Evolutionary conservation across 2,329 filamentous ascomycete genomes (phyloP), one percentile per base, ranked within the genome.

Genomic region (Aspergillus clavatus): DNA sequence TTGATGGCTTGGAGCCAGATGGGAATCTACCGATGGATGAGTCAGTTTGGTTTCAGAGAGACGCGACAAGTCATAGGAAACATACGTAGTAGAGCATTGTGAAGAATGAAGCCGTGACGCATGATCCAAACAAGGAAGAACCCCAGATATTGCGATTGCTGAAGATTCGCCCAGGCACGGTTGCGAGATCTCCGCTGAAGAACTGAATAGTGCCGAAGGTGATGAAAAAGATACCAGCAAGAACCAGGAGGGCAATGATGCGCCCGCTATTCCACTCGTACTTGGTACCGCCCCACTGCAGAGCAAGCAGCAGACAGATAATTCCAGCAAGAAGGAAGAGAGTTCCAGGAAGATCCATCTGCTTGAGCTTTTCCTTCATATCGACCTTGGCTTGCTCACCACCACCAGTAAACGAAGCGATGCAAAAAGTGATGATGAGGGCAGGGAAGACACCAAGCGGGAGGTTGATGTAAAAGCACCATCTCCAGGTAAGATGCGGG

Each of bases 1-100:
- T 52, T 47, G 29, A 52, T 47, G 23, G 44, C 27, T 35, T 52
- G 46, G 38, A 50, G 43, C 43, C 50, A 46, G 42, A 43, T 48
- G 16, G 45, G 45, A 29, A 51, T 41, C 42, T 49, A 21, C 5
- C 31, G 16, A 40, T 42, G 24, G 27, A 40, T 29, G 5, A 45
- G 21, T n/a, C 3, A 12, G 4, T 16, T 31, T 24, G 0, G 12
- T 28, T 27, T 12, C 12, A 12, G 21, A 12, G 5, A 29, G 16
- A 16, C 23, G 8, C 26, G 6, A 11, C 10, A 28, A 11, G 26
- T 11, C n/a, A 28, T 28, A 28, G 26, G 10, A 11, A 21, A 23
- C 38, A n/a, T 27, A 46, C 29, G 23, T 51, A 48, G 41, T 51
- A 49, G 3, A 53, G n/a, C 29, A 51, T 38, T 3, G 44, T 3